Percentiles rank a stretch among this genome's conserved stretches.
phyloP scores from a whole-genome alignment of 108 stramenopile species.

The Schizochytrium sp. region DNA sequence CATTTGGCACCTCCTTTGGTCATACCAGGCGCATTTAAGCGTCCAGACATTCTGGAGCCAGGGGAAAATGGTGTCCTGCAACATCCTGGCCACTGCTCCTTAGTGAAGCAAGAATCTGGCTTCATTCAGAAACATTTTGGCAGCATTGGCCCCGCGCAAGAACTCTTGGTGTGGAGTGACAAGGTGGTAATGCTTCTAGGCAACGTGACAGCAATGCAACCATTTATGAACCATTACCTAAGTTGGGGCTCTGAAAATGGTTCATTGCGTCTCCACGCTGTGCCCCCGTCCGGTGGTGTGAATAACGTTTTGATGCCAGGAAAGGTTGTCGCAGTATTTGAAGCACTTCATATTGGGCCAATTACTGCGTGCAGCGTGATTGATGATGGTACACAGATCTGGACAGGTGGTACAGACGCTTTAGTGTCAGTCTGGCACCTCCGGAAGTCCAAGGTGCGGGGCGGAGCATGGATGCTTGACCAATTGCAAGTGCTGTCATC shows the following conservation, averaged over 20 bases:
- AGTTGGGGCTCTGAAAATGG: constrained; percentile 57
- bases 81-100: background rate
- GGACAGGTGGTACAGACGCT: constrained; percentile 46
- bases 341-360: constrained; percentile 13
- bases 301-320: background rate
- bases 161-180: background rate
- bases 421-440: constrained; percentile 29
- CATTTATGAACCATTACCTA: background rate
- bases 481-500: constrained; percentile 32
- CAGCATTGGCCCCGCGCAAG: background rate
- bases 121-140: background rate
- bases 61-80: background rate
- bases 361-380: constrained; percentile 44
- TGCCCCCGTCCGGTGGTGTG: background rate
- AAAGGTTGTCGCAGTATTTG: constrained; percentile 49
- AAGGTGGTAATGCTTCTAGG: constrained; percentile 13
- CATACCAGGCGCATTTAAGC: background rate
- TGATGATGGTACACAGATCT: constrained; percentile 26
- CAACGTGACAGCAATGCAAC: background rate
- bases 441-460: constrained; percentile 34
- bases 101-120: background rate
- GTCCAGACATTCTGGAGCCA: background rate
- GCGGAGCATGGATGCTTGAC: constrained; percentile 39
- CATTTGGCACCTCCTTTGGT: constrained; percentile 7
- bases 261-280: background rate